These are phyloP conservation scores for Rubroshorea leprosula DNA, from an alignment of 345 rosid genomes.

Conservation along the genomic window DNA sequence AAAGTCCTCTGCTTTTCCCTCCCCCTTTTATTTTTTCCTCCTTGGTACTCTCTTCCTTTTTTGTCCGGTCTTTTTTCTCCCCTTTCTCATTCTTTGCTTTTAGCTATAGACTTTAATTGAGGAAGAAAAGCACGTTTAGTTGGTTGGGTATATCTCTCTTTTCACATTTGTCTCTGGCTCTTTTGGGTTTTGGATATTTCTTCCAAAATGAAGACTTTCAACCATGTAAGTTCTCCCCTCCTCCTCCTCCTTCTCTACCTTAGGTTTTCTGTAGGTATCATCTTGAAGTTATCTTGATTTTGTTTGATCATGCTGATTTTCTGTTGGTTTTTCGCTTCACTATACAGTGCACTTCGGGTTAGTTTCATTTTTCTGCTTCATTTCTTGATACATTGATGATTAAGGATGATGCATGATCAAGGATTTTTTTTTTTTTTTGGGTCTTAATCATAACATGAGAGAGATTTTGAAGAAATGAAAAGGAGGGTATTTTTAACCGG, in stretches of 20 bases:
- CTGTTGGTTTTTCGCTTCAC: not conserved
- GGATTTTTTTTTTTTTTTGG: slow-evolving; percentile 6
- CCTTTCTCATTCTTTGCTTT: slow-evolving; percentile 26
- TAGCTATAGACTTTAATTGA: slow-evolving; percentile 17
- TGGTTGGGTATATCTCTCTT: not conserved
- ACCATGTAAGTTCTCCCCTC: slow-evolving; percentile 26
- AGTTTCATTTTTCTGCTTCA: not conserved
- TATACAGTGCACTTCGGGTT: slow-evolving; percentile 13
- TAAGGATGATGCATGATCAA: not conserved
- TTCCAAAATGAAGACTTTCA: slow-evolving; percentile 32
- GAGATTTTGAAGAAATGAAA: not conserved
- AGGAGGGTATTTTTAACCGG: not conserved
- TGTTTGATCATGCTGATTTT: not conserved
- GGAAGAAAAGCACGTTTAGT: not conserved
- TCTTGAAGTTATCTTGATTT: not conserved
- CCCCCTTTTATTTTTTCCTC: no score
- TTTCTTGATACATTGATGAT: no score
- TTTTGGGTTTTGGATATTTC: not conserved
- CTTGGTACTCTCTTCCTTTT: no score
- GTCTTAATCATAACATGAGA: not conserved
- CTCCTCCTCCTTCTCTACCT: not conserved
- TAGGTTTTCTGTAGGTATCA: not conserved
- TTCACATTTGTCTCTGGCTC: not conserved
- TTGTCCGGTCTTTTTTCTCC: not conserved
- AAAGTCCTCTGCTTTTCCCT: not conserved